Percentiles rank a stretch among this genome's conserved stretches.
phyloP scores from a whole-genome alignment of 306 rosid species.

The Gastrolobium villosum region DNA sequence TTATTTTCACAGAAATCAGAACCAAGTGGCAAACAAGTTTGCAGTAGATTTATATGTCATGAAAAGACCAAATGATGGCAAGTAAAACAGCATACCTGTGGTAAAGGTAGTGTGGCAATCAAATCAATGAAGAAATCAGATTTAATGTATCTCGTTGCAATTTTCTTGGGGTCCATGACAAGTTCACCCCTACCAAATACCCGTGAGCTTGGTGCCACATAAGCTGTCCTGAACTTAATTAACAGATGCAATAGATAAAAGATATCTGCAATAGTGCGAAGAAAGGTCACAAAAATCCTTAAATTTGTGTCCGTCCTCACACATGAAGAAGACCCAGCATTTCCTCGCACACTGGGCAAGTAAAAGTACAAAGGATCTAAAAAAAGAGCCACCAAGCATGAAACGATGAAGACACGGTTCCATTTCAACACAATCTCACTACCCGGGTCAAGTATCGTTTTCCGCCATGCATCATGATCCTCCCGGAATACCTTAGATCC shows the following conservation, averaged over 20 bases:
- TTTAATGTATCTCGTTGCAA: slow-evolving; percentile 80
- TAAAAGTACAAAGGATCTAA: slow-evolving; percentile 90
- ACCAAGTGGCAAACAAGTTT: background rate
- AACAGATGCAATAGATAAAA: slow-evolving; percentile 88
- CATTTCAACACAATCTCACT: slow-evolving; percentile 88
- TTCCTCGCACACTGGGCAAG: slow-evolving; percentile 72
- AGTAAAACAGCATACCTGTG: slow-evolving; percentile 71
- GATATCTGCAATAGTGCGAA: slow-evolving; percentile 86
- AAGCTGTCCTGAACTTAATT: slow-evolving; percentile 94
- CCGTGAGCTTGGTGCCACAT: slow-evolving; percentile 91
- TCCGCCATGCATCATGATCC: slow-evolving; percentile 84
- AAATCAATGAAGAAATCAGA: slow-evolving; percentile 97
- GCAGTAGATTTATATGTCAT: slow-evolving; percentile 20
- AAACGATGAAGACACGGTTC: slow-evolving; percentile 87
- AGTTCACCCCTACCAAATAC: slow-evolving; percentile 99
- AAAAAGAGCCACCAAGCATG: slow-evolving; percentile 84
- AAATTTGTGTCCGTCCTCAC: slow-evolving; percentile 76
- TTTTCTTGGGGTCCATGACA: slow-evolving; percentile 94
- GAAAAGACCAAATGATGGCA: background rate
- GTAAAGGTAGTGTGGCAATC: slow-evolving; percentile 92
- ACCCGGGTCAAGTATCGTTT: slow-evolving; percentile 91
- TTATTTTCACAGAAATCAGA: slow-evolving; percentile 29
- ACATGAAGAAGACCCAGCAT: slow-evolving; percentile 60
- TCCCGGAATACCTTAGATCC: slow-evolving; percentile 79
- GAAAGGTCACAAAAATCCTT: slow-evolving; percentile 81